A percentile compares a stretch with the other conserved stretches of the same genome.
These are phyloP conservation scores for Acmispon strigosus DNA, from an alignment of 306 rosid genomes.

Conservation along the genomic window DNA sequence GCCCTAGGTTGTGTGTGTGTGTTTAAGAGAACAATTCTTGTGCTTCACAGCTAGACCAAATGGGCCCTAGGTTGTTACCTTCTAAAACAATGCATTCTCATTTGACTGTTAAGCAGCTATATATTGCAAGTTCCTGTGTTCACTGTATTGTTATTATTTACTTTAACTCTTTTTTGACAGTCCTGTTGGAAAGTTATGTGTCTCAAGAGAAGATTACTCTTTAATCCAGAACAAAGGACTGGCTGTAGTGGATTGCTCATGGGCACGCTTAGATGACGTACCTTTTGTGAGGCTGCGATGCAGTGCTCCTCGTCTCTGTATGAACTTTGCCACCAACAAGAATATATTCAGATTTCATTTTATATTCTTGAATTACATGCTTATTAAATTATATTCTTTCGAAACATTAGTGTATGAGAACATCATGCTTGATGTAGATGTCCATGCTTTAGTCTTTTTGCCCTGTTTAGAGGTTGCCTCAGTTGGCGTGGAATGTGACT, in stretches of 20 bases:
- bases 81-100: conserved; percentile 13
- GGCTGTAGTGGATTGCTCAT: conserved; percentile 97
- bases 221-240: conserved; percentile 65
- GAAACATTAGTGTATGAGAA: neutral
- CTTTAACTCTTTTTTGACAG: conserved; percentile 39
- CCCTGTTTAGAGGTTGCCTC: neutral
- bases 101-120: conserved; percentile 12
- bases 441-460: conserved; percentile 2
- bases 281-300: conserved; percentile 89
- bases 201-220: conserved; percentile 79
- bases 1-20: no score
- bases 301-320: conserved; percentile 88
- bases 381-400: neutral
- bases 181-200: conserved; percentile 83
- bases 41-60: neutral
- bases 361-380: neutral
- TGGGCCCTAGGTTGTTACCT: neutral
- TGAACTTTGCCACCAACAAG: conserved; percentile 22
- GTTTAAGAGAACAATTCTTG: neutral
- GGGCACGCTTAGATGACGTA: conserved; percentile 93
- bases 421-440: neutral
- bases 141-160: neutral
- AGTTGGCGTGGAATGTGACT: neutral
- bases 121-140: conserved; percentile 1
- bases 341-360: neutral